These are phyloP conservation scores for Colletotrichum lindemuthianum DNA, from an alignment of 2,329 filamentous ascomycete species.

Conservation along the genomic window DNA sequence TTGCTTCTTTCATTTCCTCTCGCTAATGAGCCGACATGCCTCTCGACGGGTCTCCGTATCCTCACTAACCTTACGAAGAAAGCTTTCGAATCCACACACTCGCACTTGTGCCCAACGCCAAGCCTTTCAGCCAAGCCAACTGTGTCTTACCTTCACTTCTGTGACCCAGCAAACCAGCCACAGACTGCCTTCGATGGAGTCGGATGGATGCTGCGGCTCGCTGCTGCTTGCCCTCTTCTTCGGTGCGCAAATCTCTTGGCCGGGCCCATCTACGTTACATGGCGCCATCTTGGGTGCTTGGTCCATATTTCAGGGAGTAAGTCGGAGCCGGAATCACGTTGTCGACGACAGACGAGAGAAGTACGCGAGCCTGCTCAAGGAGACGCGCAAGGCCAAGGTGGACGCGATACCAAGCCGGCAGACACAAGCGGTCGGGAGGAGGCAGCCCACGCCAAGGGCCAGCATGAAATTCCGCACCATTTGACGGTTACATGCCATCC, in stretches of 20 bases:
- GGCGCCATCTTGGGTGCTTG: conserved; percentile 26
- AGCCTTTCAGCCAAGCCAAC: conserved; percentile 23
- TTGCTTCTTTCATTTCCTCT: conserved; percentile 34
- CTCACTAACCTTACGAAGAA: conserved; percentile 6
- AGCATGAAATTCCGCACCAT: conserved; percentile 22
- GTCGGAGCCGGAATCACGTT: neutral
- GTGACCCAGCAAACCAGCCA: neutral
- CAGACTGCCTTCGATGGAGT: neutral
- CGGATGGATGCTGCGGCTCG: conserved; percentile 15
- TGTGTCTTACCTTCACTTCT: conserved; percentile 10
- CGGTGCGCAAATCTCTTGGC: conserved; percentile 34
- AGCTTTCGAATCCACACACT: conserved; percentile 30
- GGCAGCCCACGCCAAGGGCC: conserved; percentile 35
- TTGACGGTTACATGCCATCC: neutral
- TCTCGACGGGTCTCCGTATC: conserved; percentile 13
- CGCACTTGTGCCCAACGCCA: conserved; percentile 29
- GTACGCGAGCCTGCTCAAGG: conserved; percentile 6
- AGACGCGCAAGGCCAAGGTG: conserved; percentile 9
- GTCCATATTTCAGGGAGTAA: conserved; percentile 14
- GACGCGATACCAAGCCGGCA: conserved; percentile 35
- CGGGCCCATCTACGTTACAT: conserved; percentile 23
- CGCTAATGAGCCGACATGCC: conserved; percentile 24
- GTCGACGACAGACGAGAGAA: conserved; percentile 18
- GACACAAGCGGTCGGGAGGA: conserved; percentile 33
- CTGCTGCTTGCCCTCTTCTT: conserved; percentile 11